phyloP scores from a whole-genome alignment of 2,329 filamentous ascomycete species.

The Hypomyces perniciosus region DNA sequence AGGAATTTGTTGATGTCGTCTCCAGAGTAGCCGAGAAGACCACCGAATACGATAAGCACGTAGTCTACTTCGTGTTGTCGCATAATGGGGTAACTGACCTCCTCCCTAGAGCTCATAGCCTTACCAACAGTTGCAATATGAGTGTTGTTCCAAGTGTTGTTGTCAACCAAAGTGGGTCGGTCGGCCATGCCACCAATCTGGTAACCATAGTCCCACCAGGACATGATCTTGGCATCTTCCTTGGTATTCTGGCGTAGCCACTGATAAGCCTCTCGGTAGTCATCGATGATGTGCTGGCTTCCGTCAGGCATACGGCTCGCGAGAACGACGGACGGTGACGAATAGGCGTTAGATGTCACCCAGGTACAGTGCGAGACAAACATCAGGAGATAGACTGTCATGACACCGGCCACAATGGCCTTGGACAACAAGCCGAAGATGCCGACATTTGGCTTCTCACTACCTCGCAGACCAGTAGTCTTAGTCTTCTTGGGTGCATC shows the following conservation, averaged over 20 bases:
- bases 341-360: slow-evolving; percentile 99
- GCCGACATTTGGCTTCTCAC: slow-evolving; percentile 68
- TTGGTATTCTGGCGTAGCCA: slow-evolving; percentile 98
- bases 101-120: slow-evolving; percentile 95
- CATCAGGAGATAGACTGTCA: slow-evolving; percentile 76
- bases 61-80: slow-evolving; percentile 98
- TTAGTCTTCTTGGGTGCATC: slow-evolving; percentile 58
- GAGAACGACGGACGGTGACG: slow-evolving; percentile 92
- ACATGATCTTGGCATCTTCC: slow-evolving; percentile 96
- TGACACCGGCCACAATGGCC: slow-evolving; percentile 62
- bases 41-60: slow-evolving; percentile 94
- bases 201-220: slow-evolving; percentile 99
- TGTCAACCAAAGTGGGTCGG: slow-evolving; percentile 92
- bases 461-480: slow-evolving; percentile 57
- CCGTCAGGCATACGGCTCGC: slow-evolving; percentile 90
- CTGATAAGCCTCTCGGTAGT: slow-evolving; percentile 98
- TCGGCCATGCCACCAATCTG: slow-evolving; percentile 99
- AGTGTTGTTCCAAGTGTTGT: slow-evolving; percentile 99
- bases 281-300: slow-evolving; percentile 96
- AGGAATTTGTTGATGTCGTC: slow-evolving; percentile 99
- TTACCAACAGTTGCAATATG: slow-evolving; percentile 99
- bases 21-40: slow-evolving; percentile 91
- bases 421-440: slow-evolving; percentile 81
- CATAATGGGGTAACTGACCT: slow-evolving; percentile 98
- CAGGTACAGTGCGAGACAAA: slow-evolving; percentile 98